Percentiles rank a stretch among this genome's conserved stretches.
These are phyloP conservation scores for Kuraishia piskuri DNA, from an alignment of 805 yeast genomes.

Conservation along the genomic window DNA sequence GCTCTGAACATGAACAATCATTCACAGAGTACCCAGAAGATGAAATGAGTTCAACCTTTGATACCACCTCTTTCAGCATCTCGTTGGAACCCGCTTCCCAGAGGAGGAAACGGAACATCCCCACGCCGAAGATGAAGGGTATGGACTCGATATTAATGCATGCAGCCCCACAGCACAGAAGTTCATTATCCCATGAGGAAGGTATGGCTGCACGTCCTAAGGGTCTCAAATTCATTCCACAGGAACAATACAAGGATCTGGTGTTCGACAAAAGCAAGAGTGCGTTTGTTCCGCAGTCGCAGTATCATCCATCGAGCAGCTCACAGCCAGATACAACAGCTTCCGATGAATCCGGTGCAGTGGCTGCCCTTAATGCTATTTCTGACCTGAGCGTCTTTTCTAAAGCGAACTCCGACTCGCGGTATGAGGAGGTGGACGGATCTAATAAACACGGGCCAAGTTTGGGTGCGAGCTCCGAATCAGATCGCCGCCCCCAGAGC, in stretches of 20 bases:
- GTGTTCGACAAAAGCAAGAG: slow-evolving; percentile 18
- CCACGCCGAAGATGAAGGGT: slow-evolving; percentile 12
- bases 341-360: slow-evolving; percentile 5
- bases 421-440: not conserved
- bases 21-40: not conserved
- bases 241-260: slow-evolving; percentile 21
- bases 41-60: too few species aligned
- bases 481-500: not conserved
- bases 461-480: not conserved
- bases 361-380: slow-evolving; percentile 13
- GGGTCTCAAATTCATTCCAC: slow-evolving; percentile 22
- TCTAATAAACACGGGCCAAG: not conserved
- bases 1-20: not conserved
- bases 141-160: not conserved
- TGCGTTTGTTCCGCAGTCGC: slow-evolving; percentile 15
- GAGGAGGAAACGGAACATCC: slow-evolving; percentile 5
- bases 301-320: slow-evolving; percentile 7
- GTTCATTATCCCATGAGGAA: not conserved
- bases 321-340: not conserved
- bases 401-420: not conserved
- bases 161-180: not conserved
- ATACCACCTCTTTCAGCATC: not conserved
- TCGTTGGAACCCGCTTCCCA: not conserved
- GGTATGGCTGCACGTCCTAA: slow-evolving; percentile 4
- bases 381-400: slow-evolving; percentile 10